Base-by-base conservation (phyloP, 495 filamentous ascomycete genomes). In the Penicillium bovifimosum region DNA sequence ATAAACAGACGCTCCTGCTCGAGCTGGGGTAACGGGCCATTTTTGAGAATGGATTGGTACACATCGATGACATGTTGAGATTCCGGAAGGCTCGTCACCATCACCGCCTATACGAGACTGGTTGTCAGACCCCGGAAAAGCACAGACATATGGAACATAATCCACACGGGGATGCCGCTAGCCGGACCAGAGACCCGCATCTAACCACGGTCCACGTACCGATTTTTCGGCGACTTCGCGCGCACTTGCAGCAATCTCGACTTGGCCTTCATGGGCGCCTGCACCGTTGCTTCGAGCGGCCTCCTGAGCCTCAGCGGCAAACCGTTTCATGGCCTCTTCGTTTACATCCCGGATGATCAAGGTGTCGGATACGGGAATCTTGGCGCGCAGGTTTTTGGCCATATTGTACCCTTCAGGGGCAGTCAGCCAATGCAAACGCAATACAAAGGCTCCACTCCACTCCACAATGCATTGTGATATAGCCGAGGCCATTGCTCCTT, bases 361-460 rank as follows among this genome's bases (percentile, higher is more conserved):
- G 2, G 76, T 85, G 64, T 95, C 90, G 17, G 68, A 72, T 2
- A 80, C 74, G 4, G 87, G 75, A 9, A 93, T 81, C 61, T 91
- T 92, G 24, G 82, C 74, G 54, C 88, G 86, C 1, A 95, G 73
- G 60, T 93, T 95, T 64, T 80, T 82, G n/a, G 90, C 90, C 90
- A 95, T 95, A 57, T 87, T 83, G 51, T 87, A 92, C 2, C 88
- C 88, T 79, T 52, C 14, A 17, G 29, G 16, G 18, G 29, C 53
- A 13, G 47, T 32, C n/a, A 33, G 53, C 59, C 43, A 47, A n/a
- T 27, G 47, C 33, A 48, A 11, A 36, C 2, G 34, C 33, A 46
- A 36, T 42, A 43, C 26, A 31, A 42, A 43, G n/a, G n/a, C n/a
- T n/a, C n/a, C n/a, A n/a, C n/a, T n/a, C n/a, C n/a, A 43, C 9